These are phyloP conservation scores for Penicillium sp. DNA, from an alignment of 2,329 filamentous ascomycete species.

Conservation along the genomic window DNA sequence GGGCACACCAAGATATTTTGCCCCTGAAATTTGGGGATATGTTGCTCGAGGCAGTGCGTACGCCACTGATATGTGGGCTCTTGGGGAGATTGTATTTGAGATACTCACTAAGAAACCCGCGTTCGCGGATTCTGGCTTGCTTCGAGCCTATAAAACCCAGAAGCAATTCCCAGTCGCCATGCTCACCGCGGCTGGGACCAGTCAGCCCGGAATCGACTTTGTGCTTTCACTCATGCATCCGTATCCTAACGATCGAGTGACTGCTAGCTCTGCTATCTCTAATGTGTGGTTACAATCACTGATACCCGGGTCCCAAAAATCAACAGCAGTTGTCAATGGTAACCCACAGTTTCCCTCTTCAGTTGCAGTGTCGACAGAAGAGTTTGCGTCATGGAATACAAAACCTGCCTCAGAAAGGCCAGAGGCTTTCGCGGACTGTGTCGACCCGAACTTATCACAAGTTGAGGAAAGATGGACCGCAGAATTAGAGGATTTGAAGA, in stretches of 20 bases:
- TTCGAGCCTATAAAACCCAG: no score
- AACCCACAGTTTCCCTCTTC: no score
- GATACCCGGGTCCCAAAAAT: no score
- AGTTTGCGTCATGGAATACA: no score
- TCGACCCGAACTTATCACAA: background rate
- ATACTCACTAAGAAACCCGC: background rate
- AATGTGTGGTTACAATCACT: no score
- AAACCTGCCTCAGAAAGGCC: no score
- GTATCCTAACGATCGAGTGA: background rate
- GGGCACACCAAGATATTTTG: slow-evolving; percentile 1
- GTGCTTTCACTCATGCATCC: background rate
- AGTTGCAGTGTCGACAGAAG: no score
- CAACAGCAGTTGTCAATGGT: no score
- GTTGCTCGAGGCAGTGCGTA: background rate
- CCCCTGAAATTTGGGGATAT: slow-evolving; percentile 3
- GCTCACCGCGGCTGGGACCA: background rate
- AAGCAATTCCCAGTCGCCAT: no score
- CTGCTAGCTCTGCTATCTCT: no score
- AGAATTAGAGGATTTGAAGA: background rate
- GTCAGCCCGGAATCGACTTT: background rate
- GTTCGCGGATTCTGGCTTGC: no score
- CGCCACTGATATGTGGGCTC: slow-evolving; percentile 7
- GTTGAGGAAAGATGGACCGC: background rate
- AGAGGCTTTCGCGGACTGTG: background rate
- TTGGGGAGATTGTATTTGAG: slow-evolving; percentile 6